Evolutionary conservation across 2,329 filamentous ascomycete species (phyloP), one percentile per base, ranked within the genome.

Genomic region (Alternaria gansuensis): DNA sequence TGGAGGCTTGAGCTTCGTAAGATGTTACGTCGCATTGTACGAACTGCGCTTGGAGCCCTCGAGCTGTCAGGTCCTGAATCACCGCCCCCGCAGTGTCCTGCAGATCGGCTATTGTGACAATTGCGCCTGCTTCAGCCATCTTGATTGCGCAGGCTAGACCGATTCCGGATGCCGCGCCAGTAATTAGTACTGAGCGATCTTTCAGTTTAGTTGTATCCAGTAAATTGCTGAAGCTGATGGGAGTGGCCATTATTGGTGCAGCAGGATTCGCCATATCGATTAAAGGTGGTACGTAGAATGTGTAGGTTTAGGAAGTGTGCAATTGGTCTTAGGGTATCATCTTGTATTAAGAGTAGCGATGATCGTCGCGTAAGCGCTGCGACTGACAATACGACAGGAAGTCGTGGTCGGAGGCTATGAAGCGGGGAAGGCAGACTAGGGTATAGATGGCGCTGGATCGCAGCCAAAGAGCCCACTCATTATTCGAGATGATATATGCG

Each of bases 1-100:
- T 66, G 2, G 50, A 50, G 13, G 68, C 58, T 51, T 75, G 74
- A 7, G 69, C 67, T 6, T 59, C 44, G 52, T 73, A 76, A 5
- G 66, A 67, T 4, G 66, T 68, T 6, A 77, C 73, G 55, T 78
- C 70, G 48, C 69, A 70, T 31, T 61, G 54, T 8, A 72, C 69
- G 43, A 77, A 77, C 21, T 72, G 67, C 4, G 73, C 71, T 2
- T 58, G 64, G 49, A 54, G 49, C 2, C 68, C 67, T 34, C 60
- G 59, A 17, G 54, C 55, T 10, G 44, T 54, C 5, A 73, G 54
- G 2, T 65, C 54, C 14, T 51, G 43, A 7, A 59, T 63, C 2
- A 51, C 54, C 14, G 52, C 31, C 6, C 57, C 52, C 14, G 65
- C 72, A 11, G 45, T 49, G 26, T 60, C 51, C 9, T 67, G 64